Base-by-base conservation (phyloP, 2,329 filamentous ascomycete species). In the Stagonosporopsis chrysanthemi region DNA sequence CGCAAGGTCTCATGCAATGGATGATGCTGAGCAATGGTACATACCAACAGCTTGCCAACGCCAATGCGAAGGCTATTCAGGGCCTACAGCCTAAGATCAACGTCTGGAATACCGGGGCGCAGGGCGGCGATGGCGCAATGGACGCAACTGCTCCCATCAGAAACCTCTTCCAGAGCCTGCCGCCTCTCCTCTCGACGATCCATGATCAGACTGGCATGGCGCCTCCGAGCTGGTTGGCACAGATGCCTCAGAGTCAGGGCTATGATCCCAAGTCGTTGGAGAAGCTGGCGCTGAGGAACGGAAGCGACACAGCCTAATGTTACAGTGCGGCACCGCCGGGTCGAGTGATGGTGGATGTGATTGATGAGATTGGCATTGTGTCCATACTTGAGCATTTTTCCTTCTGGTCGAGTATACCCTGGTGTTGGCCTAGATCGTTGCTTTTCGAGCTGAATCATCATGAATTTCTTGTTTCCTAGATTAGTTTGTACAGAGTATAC, bases 71-170 rank as follows among this genome's bases (percentile, higher is more conserved):
- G 29, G 91, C 90, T 29, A 86, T 96, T 71, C 82, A 86, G 48
- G 91, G 91, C 24, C 78, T 96, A 64, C 85, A 92, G 75, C 92
- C 92, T 63, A 96, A 96, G 88, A 95, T 96, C 79, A 92, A 88
- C 61, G 87, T 94, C 24, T 96, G 91, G 92, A 95, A 91, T 73
- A 96, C 91, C 8, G 90, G 90, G 0, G 75, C 78, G 45, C 79
- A 83, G 47, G 71, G 69, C 39, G 81, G 72, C 15, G 78, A 77
- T 11, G 66, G 71, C 12, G 77, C 73, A 19, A 79, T 84, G 52
- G 88, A 90, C 56, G 76, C 82, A 8, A 79, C 83, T 23, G 85
- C 84, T 1, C 83, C 89, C 4, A 88, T 95, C 78, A 83, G 90
- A 63, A 93, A 94, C 66, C 83, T 96, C 35, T 93, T 95, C 79